A percentile compares a stretch with the other conserved stretches of the same genome.
These are phyloP conservation scores for Rhamnella rubrinervis DNA, from an alignment of 331 rosid genomes.

Conservation along the genomic window DNA sequence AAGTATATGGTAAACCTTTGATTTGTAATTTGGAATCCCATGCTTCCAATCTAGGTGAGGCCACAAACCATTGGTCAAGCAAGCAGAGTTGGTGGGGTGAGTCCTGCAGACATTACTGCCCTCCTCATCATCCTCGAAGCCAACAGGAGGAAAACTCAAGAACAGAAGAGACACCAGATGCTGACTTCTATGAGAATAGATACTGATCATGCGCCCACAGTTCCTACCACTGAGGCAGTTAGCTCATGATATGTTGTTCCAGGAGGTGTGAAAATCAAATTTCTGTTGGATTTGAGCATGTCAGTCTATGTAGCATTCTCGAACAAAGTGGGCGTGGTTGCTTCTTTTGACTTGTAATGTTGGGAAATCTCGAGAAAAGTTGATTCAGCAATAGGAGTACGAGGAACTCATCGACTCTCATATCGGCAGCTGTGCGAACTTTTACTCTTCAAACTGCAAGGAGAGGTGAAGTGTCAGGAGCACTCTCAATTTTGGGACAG, in stretches of 20 bases:
- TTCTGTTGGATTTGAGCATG: constrained; percentile 1
- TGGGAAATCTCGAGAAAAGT: neutral
- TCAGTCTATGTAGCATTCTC: neutral
- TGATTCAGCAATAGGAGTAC: neutral
- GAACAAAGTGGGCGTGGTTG: neutral
- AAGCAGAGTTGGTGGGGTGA: constrained; percentile 96
- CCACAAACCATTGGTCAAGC: constrained; percentile 98
- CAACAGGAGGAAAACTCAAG: constrained; percentile 65
- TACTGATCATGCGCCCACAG: constrained; percentile 38
- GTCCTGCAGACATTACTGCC: constrained; percentile 93
- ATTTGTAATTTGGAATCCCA: neutral
- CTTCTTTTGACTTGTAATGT: neutral
- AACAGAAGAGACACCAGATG: constrained; percentile 55
- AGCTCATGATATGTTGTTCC: constrained; percentile 36
- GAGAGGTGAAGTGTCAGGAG: neutral
- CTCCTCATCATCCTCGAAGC: constrained; percentile 83
- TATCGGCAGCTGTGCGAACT: neutral
- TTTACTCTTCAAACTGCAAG: neutral
- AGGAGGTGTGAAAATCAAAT: neutral
- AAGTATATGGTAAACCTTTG: neutral
- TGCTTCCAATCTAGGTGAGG: constrained; percentile 62
- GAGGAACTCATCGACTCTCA: neutral
- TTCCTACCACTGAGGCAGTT: constrained; percentile 52
- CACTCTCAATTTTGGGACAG: neutral
- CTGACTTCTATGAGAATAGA: constrained; percentile 42